Base-by-base conservation (phyloP, 305 asterid species). In the Rubia tinctorum region DNA sequence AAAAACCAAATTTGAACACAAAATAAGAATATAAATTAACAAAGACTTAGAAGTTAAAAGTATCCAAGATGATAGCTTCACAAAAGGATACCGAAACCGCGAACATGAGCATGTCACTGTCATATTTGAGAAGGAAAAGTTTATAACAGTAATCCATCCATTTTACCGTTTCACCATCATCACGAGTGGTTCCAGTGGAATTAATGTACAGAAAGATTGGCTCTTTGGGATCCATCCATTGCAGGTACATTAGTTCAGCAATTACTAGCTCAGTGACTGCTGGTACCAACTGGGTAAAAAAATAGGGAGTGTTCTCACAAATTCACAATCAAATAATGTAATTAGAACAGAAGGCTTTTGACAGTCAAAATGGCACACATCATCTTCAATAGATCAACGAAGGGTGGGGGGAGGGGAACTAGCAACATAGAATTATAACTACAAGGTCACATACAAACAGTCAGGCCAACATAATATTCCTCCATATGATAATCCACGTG, bases 171-270 rank as follows among this genome's bases (percentile, higher is more conserved):
- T 91, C 97, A 76, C 97, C 98, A 75, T 93, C 97, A 83, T 87
- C 98, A 76, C 95, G 96, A 68, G 95, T 88, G 74, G 96, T 91
- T 74, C 98, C 98, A 73, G 98, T 91, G 72, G 98, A 93, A 82
- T 93, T 93, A 78, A 93, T 93, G 85, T 89, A 89, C 65, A 93
- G 74, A 75, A 85, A 91, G 64, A 93, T 88, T 66, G 98, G 95
- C 78, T 85, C 91, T 77, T 89, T 85, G 30, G 97, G 93, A 81
- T 89, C 93, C 95, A 83, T 82, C 88, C 88, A 89, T 80, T 93
- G 97, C 69, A 93, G 88, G 83, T 89, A 93, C 97, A 91, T 84
- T 76, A 93, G 80, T 86, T 93, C 88, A 45, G 97, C 96, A 68
- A 91, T 58, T 60, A 93, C 84, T 80, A 93, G 97, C 88, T 93